These are phyloP conservation scores for Ustilago bromivora DNA, from an alignment of 1,284 basidiomycete species.

Conservation along the genomic window DNA sequence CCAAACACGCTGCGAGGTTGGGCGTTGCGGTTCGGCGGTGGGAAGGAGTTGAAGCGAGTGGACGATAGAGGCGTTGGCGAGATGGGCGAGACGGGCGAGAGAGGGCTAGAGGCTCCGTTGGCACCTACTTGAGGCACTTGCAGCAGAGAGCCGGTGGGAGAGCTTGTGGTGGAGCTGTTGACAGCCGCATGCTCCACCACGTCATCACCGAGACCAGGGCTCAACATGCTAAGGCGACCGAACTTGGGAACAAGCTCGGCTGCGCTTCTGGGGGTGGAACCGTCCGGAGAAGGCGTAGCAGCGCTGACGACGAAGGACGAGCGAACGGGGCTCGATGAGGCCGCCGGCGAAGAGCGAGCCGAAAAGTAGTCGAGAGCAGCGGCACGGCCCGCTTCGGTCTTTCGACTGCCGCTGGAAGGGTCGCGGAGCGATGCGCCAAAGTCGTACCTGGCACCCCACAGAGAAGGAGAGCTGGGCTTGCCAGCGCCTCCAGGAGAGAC, in stretches of 20 bases:
- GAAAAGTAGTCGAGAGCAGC: conserved; percentile 66
- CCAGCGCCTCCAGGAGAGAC: conserved; percentile 65
- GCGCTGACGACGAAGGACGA: conserved; percentile 43
- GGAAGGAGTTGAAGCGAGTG: conserved; percentile 55
- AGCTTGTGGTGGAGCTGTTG: conserved; percentile 32
- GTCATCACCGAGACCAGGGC: conserved; percentile 54
- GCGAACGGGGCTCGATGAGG: conserved; percentile 29
- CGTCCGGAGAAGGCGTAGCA: conserved; percentile 52
- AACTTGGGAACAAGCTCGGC: conserved; percentile 50
- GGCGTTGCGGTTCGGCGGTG: conserved; percentile 46
- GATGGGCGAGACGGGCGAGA: conserved; percentile 10
- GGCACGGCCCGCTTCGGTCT: conserved; percentile 56
- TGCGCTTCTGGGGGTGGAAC: conserved; percentile 41
- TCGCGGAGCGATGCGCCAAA: conserved; percentile 73
- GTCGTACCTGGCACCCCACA: conserved; percentile 71
- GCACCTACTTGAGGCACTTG: conserved; percentile 33
- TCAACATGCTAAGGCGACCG: conserved; percentile 59
- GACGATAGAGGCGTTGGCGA: conserved; percentile 16
- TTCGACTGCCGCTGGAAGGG: conserved; percentile 60
- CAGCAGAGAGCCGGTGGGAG: conserved; percentile 39
- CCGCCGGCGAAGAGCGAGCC: conserved; percentile 38
- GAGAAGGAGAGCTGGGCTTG: conserved; percentile 58
- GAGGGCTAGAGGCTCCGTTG: conserved; percentile 1
- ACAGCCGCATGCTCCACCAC: conserved; percentile 55
- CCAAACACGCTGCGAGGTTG: conserved; percentile 32